Base-by-base conservation (phyloP, 1,139 yeast genomes). In the Yamadazyma triangularis region DNA sequence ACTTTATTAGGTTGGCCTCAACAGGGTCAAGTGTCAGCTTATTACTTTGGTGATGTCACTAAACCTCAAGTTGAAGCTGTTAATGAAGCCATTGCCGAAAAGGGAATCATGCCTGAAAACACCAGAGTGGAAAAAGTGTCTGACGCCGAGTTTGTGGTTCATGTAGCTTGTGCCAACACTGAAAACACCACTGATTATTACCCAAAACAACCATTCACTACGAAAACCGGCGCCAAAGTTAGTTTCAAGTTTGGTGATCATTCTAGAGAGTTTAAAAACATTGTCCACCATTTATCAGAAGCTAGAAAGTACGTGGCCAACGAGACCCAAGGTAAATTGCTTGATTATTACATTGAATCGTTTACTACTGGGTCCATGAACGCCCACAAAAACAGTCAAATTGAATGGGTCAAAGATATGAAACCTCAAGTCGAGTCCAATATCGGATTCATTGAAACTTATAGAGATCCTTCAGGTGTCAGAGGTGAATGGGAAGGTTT, bases 401-500 rank as follows among this genome's bases (percentile, higher is more conserved):
- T 79, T 36, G 70, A 73, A 42, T 87, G 96, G 95, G 94, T 87
- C 36, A 83, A 84, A 51, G 95, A 87, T 52, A 58, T 84, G 33
- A 81, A 86, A 6, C 96, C 96, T 10, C 64, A 64, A 23, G 89
- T 87, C 16, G 96, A 87, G 57, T 79, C 91, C 27, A 85, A 87
- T 51, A 76, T 86, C 45, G 96, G 96, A 0, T 87, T 86, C 53
- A 86, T 87, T 47, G 96, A 87, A 61, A 86, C 95, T 20, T 87
- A 87, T 59, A 72, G 96, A 56, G 96, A 86, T 53, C 95, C 95
- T 11, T 75, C 89, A 13, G 95, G 95, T 29, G 87, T 86, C 27
- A 76, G 91, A 51, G 96, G 95, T 38, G 96, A 87, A 60, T 87
- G 93, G 91, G 95, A 87, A 61, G 88, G 95, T 21, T 63, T 87